phyloP scores from a whole-genome alignment of 257 asterid species.

The Verbena officinalis region DNA sequence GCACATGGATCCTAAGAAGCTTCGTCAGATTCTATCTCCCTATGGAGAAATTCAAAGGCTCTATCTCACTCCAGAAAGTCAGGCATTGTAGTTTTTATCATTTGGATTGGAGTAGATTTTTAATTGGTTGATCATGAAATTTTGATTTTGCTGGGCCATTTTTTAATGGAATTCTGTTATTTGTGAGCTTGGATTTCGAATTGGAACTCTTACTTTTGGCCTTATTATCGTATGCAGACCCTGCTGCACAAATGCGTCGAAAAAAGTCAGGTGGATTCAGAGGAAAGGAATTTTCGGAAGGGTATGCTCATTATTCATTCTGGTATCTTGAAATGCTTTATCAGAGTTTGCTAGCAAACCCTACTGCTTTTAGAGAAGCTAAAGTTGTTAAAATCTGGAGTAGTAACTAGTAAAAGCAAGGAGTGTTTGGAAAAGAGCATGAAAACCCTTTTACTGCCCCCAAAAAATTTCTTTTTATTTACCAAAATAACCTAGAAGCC shows the following conservation, averaged over 20 bases:
- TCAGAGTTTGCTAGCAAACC: no score
- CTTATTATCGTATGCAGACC: constrained; percentile 40
- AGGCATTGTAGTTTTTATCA: background rate
- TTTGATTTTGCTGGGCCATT: background rate
- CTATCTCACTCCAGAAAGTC: constrained; percentile 88
- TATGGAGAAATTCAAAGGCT: constrained; percentile 75
- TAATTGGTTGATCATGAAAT: background rate
- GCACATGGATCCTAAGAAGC: constrained; percentile 77
- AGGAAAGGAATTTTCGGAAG: constrained; percentile 83
- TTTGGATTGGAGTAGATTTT: background rate
- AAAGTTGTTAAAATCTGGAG: no score
- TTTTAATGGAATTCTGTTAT: background rate
- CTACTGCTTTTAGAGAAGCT: no score
- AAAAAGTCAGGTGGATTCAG: constrained; percentile 79
- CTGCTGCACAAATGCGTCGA: constrained; percentile 54
- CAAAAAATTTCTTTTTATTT: no score
- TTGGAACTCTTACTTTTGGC: background rate
- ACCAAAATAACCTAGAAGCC: no score
- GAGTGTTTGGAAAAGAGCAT: no score
- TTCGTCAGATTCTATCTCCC: constrained; percentile 73
- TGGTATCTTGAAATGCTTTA: constrained; percentile 2
- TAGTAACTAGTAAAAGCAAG: no score
- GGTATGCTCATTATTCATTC: constrained; percentile 48
- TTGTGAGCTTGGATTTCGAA: background rate
- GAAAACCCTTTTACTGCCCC: no score